phyloP scores from a whole-genome alignment of 768 basidiomycete genomes.

The Postia placenta region DNA sequence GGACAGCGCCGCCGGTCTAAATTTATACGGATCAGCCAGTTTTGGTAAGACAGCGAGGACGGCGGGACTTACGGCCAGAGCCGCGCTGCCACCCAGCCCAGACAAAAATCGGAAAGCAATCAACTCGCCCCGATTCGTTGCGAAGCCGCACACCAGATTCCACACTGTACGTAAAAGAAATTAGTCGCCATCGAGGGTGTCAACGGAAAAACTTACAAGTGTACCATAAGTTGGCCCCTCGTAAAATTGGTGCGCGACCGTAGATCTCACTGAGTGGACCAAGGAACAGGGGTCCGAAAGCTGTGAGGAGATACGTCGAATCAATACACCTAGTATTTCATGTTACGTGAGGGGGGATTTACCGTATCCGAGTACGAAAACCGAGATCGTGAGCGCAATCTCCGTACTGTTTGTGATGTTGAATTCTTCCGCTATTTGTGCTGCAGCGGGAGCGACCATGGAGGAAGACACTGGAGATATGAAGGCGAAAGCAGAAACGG shows the following conservation, averaged over 20 bases:
- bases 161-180: slow-evolving; percentile 30
- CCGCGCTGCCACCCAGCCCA: slow-evolving; percentile 32
- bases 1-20: slow-evolving; percentile 53
- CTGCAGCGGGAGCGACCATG: slow-evolving; percentile 64
- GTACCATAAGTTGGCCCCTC: slow-evolving; percentile 56
- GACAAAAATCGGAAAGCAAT: slow-evolving; percentile 34
- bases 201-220: slow-evolving; percentile 20
- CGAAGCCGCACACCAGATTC: slow-evolving; percentile 39
- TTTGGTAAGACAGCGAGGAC: background rate
- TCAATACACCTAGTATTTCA: no score
- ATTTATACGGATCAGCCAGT: background rate
- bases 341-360: background rate
- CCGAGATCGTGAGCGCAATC: slow-evolving; percentile 53
- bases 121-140: slow-evolving; percentile 24
- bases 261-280: slow-evolving; percentile 71
- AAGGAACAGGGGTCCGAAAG: slow-evolving; percentile 36
- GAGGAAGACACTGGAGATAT: slow-evolving; percentile 54
- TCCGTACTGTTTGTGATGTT: slow-evolving; percentile 43
- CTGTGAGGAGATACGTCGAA: slow-evolving; percentile 20
- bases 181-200: background rate
- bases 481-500: slow-evolving; percentile 21
- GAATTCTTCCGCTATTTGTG: slow-evolving; percentile 46
- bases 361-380: slow-evolving; percentile 60
- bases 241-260: slow-evolving; percentile 55
- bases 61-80: slow-evolving; percentile 23